phyloP scores from a whole-genome alignment of 306 rosid species.

The Herpetospermum pedunculosum region DNA sequence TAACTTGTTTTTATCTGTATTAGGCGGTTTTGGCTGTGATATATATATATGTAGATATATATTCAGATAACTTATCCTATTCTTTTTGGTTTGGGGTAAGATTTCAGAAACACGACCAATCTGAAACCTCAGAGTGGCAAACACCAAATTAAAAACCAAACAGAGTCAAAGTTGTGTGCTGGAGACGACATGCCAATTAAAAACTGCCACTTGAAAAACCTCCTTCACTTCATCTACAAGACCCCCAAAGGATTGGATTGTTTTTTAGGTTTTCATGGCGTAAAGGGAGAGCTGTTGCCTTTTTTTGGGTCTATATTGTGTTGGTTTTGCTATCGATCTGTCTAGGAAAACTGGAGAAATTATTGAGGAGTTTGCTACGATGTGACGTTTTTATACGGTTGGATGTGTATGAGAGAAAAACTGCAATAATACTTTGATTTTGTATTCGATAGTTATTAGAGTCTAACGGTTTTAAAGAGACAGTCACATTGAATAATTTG shows the following conservation, averaged over 20 bases:
- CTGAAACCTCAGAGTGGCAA: not conserved
- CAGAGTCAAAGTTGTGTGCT: not conserved
- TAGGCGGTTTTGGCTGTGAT: not conserved
- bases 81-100: constrained; percentile 3
- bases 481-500: no score
- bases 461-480: no score
- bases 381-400: no score
- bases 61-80: not conserved
- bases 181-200: not conserved
- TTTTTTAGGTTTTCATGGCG: not conserved
- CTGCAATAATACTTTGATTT: no score
- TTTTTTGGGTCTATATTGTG: not conserved
- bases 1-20: not conserved
- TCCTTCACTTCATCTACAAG: not conserved
- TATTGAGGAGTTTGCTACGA: no score
- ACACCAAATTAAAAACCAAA: not conserved
- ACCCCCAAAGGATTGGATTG: not conserved
- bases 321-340: not conserved
- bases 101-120: not conserved
- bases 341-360: no score
- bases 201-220: not conserved
- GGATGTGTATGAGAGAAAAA: no score
- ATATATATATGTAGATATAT: no score
- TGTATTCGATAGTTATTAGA: no score
- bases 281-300: not conserved